A percentile compares a stretch with the other conserved stretches of the same genome.
Evolutionary conservation across 768 basidiomycete genomes (phyloP).

Genomic region (Gautieria morchelliformis): DNA sequence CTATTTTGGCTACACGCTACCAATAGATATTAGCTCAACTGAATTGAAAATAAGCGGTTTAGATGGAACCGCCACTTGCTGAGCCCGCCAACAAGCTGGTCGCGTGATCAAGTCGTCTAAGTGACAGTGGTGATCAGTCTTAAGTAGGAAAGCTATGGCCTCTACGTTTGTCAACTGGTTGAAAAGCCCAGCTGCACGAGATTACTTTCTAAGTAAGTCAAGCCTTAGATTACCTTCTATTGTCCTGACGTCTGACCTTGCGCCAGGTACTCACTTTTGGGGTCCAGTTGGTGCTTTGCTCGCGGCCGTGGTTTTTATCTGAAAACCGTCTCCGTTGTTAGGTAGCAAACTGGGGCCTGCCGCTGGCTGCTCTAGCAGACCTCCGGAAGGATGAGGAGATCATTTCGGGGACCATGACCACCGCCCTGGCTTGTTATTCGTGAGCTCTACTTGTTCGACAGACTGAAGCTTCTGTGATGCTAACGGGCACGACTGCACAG

Average conservation of each 20-base stretch:
- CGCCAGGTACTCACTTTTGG: slow-evolving; percentile 92
- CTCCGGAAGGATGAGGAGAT: slow-evolving; percentile 89
- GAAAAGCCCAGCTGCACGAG: slow-evolving; percentile 81
- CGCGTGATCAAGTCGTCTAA: too few species aligned
- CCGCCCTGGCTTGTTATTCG: slow-evolving; percentile 87
- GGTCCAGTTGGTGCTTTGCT: slow-evolving; percentile 65
- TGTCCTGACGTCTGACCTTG: slow-evolving; percentile 13
- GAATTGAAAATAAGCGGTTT: too few species aligned
- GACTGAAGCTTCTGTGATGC: slow-evolving; percentile 13
- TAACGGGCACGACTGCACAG: slow-evolving; percentile 29
- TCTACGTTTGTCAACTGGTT: slow-evolving; percentile 84
- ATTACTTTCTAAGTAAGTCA: slow-evolving; percentile 90
- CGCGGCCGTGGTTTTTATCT: background rate
- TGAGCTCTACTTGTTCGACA: slow-evolving; percentile 36
- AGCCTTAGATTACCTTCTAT: background rate
- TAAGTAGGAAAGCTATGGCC: slow-evolving; percentile 65
- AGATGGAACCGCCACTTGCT: too few species aligned
- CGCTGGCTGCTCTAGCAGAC: slow-evolving; percentile 87
- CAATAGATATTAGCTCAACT: too few species aligned
- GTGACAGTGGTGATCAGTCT: too few species aligned
- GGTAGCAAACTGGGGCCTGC: slow-evolving; percentile 99
- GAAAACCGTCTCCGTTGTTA: slow-evolving; percentile 22
- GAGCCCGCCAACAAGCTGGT: too few species aligned
- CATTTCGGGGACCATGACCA: slow-evolving; percentile 96
- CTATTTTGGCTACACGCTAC: too few species aligned